Base-by-base conservation (phyloP, 129 eudicot species). In the Artemisia argyi region DNA sequence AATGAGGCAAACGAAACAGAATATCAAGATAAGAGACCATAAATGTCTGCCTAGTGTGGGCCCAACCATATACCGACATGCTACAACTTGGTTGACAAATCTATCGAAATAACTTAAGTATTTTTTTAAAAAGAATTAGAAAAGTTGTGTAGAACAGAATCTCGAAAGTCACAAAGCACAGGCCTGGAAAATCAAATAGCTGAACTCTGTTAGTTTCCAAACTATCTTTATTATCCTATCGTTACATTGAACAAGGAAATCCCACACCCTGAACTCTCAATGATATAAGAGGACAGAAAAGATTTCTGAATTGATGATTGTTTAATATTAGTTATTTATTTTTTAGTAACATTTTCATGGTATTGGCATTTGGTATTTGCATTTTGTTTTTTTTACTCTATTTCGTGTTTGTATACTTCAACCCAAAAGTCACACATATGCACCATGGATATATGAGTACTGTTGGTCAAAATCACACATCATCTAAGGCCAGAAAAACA, bases 51-150 rank as follows among this genome's bases (percentile, higher is more conserved):
- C 42, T 35, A 35, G 42, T 35, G 8, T 35, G 42, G 42, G 42
- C 15, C 69, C 51, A 28, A 16, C 50, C 35, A 30, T 19, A 16
- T 48, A 61, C 46, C 13, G 3, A 50, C 52, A 51, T 49, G 22
- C 54, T 44, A 8, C 65, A 74, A 46, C 78, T 17, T 74, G 64
- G 56, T 74, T 54, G 48, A 64, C 22, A 73, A 30, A 68, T 61
- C 48, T 4, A 63, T 35, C 12, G 19, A 22, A 65, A 55, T 17
- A 65, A 54, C 56, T 26, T 54, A 7, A 39, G n/a, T 17, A 53
- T 15, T 16, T 16, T 26, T 24, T 28, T 55, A 28, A 0, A 61
- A 3, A 35, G 42, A 35, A 6, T 35, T 5, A 35, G 42, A 32
- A 35, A 35, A 35, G 42, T 5, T 35, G 42, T 35, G 42, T 35